Base-by-base conservation (phyloP, 345 rosid species). In the Brassica carinata region DNA sequence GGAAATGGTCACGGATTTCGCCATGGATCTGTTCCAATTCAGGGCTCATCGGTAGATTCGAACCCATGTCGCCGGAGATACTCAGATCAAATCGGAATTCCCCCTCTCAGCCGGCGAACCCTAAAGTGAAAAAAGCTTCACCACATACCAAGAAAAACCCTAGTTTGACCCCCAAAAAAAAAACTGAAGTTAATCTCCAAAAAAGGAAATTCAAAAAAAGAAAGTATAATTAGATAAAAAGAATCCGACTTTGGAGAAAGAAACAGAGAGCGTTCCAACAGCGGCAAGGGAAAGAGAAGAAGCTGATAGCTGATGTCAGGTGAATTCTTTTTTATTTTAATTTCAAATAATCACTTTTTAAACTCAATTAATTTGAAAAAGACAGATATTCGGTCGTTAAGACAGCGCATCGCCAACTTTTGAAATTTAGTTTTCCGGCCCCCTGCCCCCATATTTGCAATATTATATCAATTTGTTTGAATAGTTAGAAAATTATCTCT, bases 21-120 rank as follows among this genome's bases (percentile, higher is more conserved):
- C 94, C 98, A 71, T 93, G 97, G 93, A 93, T 93, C 94, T 91
- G 99, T 89, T 95, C 98, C 89, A 95, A 81, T 85, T 89, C 93
- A 75, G 97, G 90, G 72, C 78, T 87, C 98, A 91, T 90, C 80
- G 84, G 95, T 72, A 94, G 83, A 43, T 87, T 87, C 43, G 82
- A 38, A 34, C 93, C 88, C 97, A 90, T 91, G 19, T 57, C 78
- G 74, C 77, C 88, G 81, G 89, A 77, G 83, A 84, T 63, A 51
- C 19, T 67, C 8, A 76, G 79, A 82, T 0, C 2, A 40, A 77
- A 59, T 34, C 70, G 81, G 77, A 76, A 65, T 36, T 38, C 2
- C 1, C 18, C 61, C 61, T n/a, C n/a, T 17, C 11, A 76, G 30
- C 69, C 76, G 77, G 80, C 19, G 69, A 77, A 67, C 45, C 67